phyloP scores from a whole-genome alignment of 306 rosid genomes.

The Gleditsia sinensis region DNA sequence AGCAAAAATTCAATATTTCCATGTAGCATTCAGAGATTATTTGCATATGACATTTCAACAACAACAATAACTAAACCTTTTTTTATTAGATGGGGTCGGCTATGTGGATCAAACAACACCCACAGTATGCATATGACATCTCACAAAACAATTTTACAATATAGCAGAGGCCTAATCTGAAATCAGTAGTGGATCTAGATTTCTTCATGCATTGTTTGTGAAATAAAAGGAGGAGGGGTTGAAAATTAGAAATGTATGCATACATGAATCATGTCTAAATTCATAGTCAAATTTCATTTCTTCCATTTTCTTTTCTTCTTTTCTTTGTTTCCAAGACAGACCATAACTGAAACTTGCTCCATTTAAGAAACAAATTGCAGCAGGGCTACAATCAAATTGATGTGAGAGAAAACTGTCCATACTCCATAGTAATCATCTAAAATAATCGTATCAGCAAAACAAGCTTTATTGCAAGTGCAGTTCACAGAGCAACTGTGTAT shows the following conservation, averaged over 20 bases:
- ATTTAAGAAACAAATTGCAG: neutral
- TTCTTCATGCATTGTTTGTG: neutral
- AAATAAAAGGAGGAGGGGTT: neutral
- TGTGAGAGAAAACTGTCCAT: neutral
- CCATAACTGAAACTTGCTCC: neutral
- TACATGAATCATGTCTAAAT: neutral
- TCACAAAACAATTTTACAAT: neutral
- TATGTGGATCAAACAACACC: no score
- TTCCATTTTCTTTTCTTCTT: neutral
- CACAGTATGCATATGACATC: slow-evolving; percentile 15
- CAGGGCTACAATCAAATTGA: neutral
- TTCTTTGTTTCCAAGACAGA: neutral
- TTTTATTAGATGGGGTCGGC: no score
- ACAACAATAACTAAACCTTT: no score
- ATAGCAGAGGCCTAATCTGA: neutral
- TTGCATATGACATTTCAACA: slow-evolving; percentile 15
- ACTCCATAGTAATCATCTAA: neutral
- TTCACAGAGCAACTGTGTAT: neutral
- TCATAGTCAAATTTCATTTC: neutral
- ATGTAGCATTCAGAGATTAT: slow-evolving; percentile 19
- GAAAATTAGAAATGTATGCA: neutral
- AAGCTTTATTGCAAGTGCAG: no score
- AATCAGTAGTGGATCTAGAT: neutral
- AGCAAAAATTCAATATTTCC: slow-evolving; percentile 21
- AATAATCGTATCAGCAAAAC: neutral